These are phyloP conservation scores for Mrakiaceae sp. DNA, from an alignment of 1,284 basidiomycete genomes.

Conservation along the genomic window DNA sequence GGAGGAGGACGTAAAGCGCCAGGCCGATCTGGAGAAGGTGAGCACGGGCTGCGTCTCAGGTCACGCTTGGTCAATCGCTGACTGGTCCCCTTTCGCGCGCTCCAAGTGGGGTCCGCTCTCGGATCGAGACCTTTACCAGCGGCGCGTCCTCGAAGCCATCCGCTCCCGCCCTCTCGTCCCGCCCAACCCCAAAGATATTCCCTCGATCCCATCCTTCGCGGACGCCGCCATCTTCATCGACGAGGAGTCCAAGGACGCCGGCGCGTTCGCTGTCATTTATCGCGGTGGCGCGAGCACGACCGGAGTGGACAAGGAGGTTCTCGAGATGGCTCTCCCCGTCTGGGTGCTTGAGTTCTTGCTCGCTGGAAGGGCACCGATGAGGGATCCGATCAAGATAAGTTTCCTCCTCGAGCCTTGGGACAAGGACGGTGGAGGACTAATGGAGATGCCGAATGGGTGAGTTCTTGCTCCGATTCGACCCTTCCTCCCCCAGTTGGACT, in stretches of 20 bases:
- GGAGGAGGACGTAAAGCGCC: constrained; percentile 18
- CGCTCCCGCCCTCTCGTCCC: constrained; percentile 58
- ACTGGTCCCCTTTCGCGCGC: constrained; percentile 1
- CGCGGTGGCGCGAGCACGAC: constrained; percentile 56
- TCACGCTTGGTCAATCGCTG: background rate
- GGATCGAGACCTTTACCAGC: constrained; percentile 33
- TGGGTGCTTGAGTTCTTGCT: constrained; percentile 87
- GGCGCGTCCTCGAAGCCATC: constrained; percentile 47
- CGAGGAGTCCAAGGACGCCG: constrained; percentile 58
- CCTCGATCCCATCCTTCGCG: constrained; percentile 45
- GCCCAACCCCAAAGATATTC: constrained; percentile 59
- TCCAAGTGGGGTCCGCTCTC: constrained; percentile 18
- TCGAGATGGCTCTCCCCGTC: constrained; percentile 69
- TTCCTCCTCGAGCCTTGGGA: constrained; percentile 77
- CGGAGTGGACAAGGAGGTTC: constrained; percentile 48
- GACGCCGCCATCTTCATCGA: constrained; percentile 65
- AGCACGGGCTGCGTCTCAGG: background rate
- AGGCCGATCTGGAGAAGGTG: constrained; percentile 20
- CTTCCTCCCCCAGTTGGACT: constrained; percentile 19
- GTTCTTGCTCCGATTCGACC: constrained; percentile 25
- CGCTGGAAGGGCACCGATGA: constrained; percentile 36
- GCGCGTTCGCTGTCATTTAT: constrained; percentile 68
- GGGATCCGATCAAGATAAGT: constrained; percentile 64
- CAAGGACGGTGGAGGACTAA: constrained; percentile 47
- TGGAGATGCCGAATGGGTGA: constrained; percentile 63